Evolutionary conservation across 2,329 filamentous ascomycete species (phyloP).

Genomic region (Cordyceps militaris): DNA sequence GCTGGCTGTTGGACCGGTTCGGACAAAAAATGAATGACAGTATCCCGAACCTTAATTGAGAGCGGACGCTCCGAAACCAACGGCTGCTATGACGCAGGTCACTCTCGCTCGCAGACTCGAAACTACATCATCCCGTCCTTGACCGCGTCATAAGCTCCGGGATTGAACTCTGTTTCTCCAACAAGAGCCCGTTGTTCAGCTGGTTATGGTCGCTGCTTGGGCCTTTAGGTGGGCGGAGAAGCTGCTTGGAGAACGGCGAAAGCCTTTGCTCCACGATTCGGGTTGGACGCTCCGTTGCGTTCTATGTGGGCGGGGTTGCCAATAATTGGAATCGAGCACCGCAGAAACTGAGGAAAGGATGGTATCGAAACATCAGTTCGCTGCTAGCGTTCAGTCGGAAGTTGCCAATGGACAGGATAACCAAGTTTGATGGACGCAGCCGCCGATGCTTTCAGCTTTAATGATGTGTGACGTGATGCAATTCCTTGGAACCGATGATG

Average conservation of each 20-base stretch:
- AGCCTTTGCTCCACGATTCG: conserved; percentile 1
- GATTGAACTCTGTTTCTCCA: background rate
- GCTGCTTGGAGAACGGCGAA: background rate
- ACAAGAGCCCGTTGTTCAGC: background rate
- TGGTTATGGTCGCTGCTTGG: background rate
- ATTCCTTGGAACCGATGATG: conserved; percentile 3
- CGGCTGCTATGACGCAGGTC: conserved; percentile 3
- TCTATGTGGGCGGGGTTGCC: too few relatives aligned
- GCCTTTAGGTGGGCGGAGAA: too few relatives aligned
- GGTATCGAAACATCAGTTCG: background rate
- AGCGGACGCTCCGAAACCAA: background rate
- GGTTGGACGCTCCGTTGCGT: too few relatives aligned
- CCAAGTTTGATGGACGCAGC: background rate
- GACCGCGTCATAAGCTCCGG: background rate
- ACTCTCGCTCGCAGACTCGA: background rate
- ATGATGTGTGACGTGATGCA: conserved; percentile 2
- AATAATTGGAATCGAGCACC: too few relatives aligned
- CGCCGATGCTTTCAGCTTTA: conserved; percentile 1
- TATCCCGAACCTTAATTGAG: background rate
- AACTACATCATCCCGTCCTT: background rate
- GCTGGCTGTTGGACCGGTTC: background rate
- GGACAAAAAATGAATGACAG: conserved; percentile 1
- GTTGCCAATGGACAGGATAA: background rate
- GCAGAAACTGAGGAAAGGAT: background rate
- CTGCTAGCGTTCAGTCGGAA: background rate